Conservation (phyloP, 257 asterid genomes). For the Petunia secreta region DNA sequence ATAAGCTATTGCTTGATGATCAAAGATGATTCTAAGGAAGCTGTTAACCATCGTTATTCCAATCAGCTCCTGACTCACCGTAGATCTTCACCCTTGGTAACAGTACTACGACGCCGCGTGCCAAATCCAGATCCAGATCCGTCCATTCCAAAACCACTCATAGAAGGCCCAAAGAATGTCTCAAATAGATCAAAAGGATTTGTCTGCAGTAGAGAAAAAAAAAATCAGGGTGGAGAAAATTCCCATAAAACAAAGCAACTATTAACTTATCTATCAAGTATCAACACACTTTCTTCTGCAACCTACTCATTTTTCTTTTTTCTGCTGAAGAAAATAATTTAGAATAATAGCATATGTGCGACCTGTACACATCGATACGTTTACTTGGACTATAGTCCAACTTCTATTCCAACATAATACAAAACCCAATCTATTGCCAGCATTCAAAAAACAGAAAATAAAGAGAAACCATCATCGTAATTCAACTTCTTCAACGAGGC, state of each 20-base stretch:
- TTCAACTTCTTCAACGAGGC: conserved; percentile 3
- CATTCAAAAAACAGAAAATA: background rate
- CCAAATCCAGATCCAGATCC: conserved; percentile 66
- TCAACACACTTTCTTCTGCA: background rate
- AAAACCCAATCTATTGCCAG: background rate
- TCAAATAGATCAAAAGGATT: conserved; percentile 98
- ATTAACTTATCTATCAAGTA: background rate
- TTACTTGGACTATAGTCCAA: conserved; percentile 12
- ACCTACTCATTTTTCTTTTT: conserved; percentile 17
- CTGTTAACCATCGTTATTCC: background rate
- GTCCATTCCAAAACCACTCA: conserved; percentile 88
- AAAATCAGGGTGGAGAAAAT: background rate
- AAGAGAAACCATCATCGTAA: background rate
- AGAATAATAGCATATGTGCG: background rate
- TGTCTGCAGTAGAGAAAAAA: conserved; percentile 50
- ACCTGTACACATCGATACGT: background rate
- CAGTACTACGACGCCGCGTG: conserved; percentile 76
- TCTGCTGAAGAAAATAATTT: background rate
- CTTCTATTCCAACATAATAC: background rate
- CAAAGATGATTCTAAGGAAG: background rate
- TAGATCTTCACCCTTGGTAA: conserved; percentile 92
- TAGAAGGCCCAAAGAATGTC: conserved; percentile 93
- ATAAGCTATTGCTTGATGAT: background rate
- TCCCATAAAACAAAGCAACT: background rate
- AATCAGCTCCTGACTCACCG: conserved; percentile 69